Conservation (phyloP, 169 alveolate genomes). For the Eimeria sp. region DNA sequence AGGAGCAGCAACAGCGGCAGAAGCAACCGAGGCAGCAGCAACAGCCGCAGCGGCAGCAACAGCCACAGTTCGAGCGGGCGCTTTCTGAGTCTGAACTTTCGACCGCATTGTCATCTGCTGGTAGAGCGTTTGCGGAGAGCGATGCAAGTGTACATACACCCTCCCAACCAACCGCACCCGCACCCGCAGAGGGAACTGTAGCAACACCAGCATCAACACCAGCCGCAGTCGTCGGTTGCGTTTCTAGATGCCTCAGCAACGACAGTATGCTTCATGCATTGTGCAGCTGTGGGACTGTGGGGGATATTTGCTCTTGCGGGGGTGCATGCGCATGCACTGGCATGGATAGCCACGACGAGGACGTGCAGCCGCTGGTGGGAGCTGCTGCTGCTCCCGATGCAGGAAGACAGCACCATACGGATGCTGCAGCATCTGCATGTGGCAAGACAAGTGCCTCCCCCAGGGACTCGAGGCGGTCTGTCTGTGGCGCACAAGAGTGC, state of each 20-base stretch:
- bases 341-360: background rate
- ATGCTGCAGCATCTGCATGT: background rate
- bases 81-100: constrained; percentile 3
- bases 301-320: background rate
- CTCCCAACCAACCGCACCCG: background rate
- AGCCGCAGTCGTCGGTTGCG: background rate
- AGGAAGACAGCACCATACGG: background rate
- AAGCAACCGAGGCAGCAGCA: constrained; percentile 28
- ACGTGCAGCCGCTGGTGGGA: constrained; percentile 31
- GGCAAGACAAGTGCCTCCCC: background rate
- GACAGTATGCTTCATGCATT: background rate
- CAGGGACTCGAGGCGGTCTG: background rate
- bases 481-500: background rate
- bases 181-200: background rate
- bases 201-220: constrained; percentile 54
- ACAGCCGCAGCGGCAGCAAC: constrained; percentile 31
- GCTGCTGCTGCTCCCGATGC: constrained; percentile 21
- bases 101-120: background rate
- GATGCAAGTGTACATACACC: background rate
- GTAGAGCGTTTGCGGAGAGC: background rate
- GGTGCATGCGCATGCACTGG: background rate
- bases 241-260: background rate
- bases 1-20: constrained; percentile 55
- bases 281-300: background rate
- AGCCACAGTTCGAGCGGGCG: background rate